Base-by-base conservation (phyloP, 2,329 filamentous ascomycete genomes). In the Epichloe coenophiala region DNA sequence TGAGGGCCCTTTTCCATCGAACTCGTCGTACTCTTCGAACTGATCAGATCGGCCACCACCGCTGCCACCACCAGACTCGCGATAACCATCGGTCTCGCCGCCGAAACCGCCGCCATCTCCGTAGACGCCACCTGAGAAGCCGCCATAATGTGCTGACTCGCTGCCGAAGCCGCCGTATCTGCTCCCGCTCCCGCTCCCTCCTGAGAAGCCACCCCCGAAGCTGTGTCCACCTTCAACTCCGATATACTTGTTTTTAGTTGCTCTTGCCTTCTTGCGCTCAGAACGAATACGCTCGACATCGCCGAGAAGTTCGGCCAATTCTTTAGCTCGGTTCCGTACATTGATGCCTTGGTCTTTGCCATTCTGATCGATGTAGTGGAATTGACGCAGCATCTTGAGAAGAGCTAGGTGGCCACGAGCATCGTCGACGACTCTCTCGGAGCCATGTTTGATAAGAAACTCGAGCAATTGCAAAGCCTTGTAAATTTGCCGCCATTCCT, bases 401-500 rank as follows among this genome's bases (percentile, higher is more conserved):
- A 97, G 81, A 15, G 91, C 94, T 54, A 98, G 81, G 67, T 98
- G 93, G 52, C 90, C 90, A 60, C 93, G 83, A 52, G 93, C 93
- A 69, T 98, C 93, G 68, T 98, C 93, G 57, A 98, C 91, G 38
- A 98, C 93, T 50, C 93, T 80, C 68, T 98, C 93, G 12, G 93
- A 97, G 55, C 93, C 93, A 67, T 98, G 93, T 75, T 98, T 98
- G 71, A 98, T 85, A 35, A 98, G 79, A 63, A 95, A 95, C 67
- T 98, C 91, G 64, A 98, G 84, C 51, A 98, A 77, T 75, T 97
- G 93, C 23, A 98, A 82, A 9, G 88, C 85, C 75, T 98, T 98
- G 78, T 98, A 98, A 64, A 98, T 98, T 68, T 98, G 93, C 58
- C 93, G 81, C 93, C 93, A 98, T 71, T 98, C 93, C 66, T 98